Base-by-base conservation (phyloP, 495 filamentous ascomycete species). In the Physcia stellaris region DNA sequence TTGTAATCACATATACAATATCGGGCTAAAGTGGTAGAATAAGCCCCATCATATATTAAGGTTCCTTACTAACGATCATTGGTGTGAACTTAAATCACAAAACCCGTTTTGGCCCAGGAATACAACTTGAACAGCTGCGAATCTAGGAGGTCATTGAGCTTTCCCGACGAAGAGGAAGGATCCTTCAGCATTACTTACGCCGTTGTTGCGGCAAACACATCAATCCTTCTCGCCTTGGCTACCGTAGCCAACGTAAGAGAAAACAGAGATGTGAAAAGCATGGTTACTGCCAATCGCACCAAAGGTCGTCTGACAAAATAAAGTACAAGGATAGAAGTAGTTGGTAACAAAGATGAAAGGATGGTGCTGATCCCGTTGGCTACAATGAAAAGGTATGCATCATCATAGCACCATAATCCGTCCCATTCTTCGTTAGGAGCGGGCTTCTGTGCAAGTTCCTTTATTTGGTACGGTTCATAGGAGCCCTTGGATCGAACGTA, bases 141-240 rank as follows among this genome's bases (percentile, higher is more conserved):
- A 18, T 4, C 33, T 35, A 28, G 26, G 26, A 28, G 13, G 26
- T n/a, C n/a, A n/a, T n/a, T n/a, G n/a, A n/a, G n/a, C n/a, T n/a
- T n/a, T n/a, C n/a, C n/a, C 26, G 13, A 9, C 26, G 13, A 13
- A 9, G 9, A 28, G 26, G 13, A 9, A 28, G 9, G 26, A 13
- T 9, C n/a, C 26, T 9, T 35, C 18, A 21, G 33, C 33, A 21
- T 35, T 4, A 35, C 57, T 48, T 42, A 56, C 49, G 50, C 51
- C 11, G 48, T 45, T 12, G 54, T 47, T 20, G 53, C 57, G 2
- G 53, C 51, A 44, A 61, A 60, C 15, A 58, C 45, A 35, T 61
- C 55, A 2, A 48, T 38, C n/a, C 43, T 40, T 24, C 42, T 41
- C 10, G 55, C 53, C 13, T 32, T 40, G 2, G 57, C 55, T 24